phyloP scores from a whole-genome alignment of 2,329 filamentous ascomycete species.

The Aspergillus sp. region DNA sequence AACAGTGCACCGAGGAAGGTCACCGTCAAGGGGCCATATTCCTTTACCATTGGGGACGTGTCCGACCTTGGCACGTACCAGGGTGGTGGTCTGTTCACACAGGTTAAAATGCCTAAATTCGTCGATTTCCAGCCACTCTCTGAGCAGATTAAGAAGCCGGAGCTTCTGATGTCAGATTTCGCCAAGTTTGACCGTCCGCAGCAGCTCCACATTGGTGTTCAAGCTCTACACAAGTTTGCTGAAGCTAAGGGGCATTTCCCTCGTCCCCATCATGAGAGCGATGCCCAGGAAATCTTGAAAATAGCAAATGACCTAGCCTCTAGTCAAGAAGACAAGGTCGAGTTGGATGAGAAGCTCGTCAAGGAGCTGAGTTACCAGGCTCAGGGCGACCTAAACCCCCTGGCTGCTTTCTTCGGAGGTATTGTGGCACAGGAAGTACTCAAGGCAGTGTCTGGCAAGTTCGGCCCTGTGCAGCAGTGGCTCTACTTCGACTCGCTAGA shows the following conservation, averaged over 20 bases:
- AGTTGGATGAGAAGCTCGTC: slow-evolving; percentile 88
- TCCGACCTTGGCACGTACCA: slow-evolving; percentile 82
- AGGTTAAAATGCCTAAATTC: slow-evolving; percentile 98
- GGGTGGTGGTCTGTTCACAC: slow-evolving; percentile 84
- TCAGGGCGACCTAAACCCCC: slow-evolving; percentile 81
- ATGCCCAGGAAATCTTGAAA: slow-evolving; percentile 75
- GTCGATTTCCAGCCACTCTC: slow-evolving; percentile 83
- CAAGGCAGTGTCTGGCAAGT: slow-evolving; percentile 97
- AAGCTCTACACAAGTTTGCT: slow-evolving; percentile 85
- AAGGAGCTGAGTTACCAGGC: slow-evolving; percentile 95
- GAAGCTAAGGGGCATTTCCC: slow-evolving; percentile 74
- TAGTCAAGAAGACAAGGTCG: slow-evolving; percentile 66
- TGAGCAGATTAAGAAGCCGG: slow-evolving; percentile 77
- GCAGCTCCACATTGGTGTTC: slow-evolving; percentile 88
- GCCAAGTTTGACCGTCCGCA: slow-evolving; percentile 95
- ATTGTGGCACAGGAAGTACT: slow-evolving; percentile 91
- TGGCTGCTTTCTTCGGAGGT: slow-evolving; percentile 94
- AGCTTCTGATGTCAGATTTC: slow-evolving; percentile 89
- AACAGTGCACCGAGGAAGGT: slow-evolving; percentile 81
- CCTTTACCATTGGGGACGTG: slow-evolving; percentile 94
- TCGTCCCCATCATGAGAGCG: slow-evolving; percentile 77
- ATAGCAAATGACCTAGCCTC: slow-evolving; percentile 73
- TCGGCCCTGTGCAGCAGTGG: slow-evolving; percentile 92
- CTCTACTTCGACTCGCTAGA: slow-evolving; percentile 98
- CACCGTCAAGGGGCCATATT: slow-evolving; percentile 92